These are phyloP conservation scores for Ophiostoma quercus DNA, from an alignment of 2,329 filamentous ascomycete genomes.

Conservation along the genomic window DNA sequence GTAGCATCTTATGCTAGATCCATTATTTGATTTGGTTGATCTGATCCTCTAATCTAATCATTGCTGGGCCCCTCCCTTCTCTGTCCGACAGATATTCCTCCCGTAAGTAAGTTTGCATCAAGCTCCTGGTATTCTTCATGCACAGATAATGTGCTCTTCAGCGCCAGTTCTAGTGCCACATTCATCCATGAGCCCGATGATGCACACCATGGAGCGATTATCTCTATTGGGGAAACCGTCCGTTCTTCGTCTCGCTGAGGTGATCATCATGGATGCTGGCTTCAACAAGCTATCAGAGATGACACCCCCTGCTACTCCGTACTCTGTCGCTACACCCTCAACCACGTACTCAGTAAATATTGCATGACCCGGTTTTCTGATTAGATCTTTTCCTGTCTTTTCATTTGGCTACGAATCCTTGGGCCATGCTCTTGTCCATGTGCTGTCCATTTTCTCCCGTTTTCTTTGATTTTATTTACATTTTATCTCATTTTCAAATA, in stretches of 20 bases:
- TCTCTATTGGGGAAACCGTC: background rate
- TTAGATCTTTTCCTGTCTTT: constrained; percentile 1
- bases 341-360: background rate
- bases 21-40: constrained; percentile 6
- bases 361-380: constrained; percentile 2
- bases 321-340: background rate
- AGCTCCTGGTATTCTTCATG: background rate
- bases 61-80: background rate
- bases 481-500: background rate
- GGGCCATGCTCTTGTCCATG: background rate
- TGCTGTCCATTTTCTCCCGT: background rate
- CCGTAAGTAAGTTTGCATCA: no score
- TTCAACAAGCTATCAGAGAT: background rate
- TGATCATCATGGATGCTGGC: background rate
- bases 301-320: background rate
- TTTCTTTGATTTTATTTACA: background rate
- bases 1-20: background rate
- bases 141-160: background rate
- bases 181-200: background rate
- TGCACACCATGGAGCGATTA: background rate
- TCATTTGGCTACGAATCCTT: background rate
- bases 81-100: background rate
- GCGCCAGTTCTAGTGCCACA: no score
- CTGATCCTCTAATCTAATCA: background rate
- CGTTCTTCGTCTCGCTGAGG: background rate